A percentile compares a stretch with the other conserved stretches of the same genome.
phyloP scores from a whole-genome alignment of 306 rosid species.

The Rosa rugosa region DNA sequence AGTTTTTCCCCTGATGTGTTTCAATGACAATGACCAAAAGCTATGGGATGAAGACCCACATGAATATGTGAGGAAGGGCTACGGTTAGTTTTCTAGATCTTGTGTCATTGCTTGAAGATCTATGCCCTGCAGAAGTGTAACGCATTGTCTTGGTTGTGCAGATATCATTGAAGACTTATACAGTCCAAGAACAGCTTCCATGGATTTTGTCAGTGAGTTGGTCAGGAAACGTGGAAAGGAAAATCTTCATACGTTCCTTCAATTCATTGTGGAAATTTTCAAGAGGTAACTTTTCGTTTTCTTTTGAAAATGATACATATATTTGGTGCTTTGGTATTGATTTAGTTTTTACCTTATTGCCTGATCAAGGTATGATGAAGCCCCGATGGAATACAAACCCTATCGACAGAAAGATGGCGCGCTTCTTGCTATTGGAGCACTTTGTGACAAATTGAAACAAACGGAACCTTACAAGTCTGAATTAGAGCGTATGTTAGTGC shows the following conservation, averaged over 20 bases:
- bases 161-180: constrained; percentile 95
- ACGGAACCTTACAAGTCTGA: constrained; percentile 93
- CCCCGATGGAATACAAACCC: constrained; percentile 68
- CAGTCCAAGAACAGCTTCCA: constrained; percentile 96
- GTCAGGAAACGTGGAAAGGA: constrained; percentile 94
- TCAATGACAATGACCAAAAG: constrained; percentile 84
- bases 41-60: constrained; percentile 99
- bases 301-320: constrained; percentile 7
- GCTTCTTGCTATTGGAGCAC: constrained; percentile 96
- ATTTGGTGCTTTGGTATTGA: constrained; percentile 14
- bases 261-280: constrained; percentile 75
- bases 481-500: constrained; percentile 94
- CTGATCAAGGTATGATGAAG: constrained; percentile 73
- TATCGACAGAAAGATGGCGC: constrained; percentile 97
- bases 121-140: constrained; percentile 21
- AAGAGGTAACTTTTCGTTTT: constrained; percentile 51
- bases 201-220: constrained; percentile 97
- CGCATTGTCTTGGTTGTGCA: constrained; percentile 33
- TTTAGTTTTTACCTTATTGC: constrained; percentile 3
- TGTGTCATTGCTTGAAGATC: constrained; percentile 7
- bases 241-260: constrained; percentile 88
- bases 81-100: constrained; percentile 55
- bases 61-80: constrained; percentile 98
- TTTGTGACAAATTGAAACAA: constrained; percentile 94
- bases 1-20: constrained; percentile 95